Conservation (phyloP, 257 asterid species). For the Solanum boliviense region DNA sequence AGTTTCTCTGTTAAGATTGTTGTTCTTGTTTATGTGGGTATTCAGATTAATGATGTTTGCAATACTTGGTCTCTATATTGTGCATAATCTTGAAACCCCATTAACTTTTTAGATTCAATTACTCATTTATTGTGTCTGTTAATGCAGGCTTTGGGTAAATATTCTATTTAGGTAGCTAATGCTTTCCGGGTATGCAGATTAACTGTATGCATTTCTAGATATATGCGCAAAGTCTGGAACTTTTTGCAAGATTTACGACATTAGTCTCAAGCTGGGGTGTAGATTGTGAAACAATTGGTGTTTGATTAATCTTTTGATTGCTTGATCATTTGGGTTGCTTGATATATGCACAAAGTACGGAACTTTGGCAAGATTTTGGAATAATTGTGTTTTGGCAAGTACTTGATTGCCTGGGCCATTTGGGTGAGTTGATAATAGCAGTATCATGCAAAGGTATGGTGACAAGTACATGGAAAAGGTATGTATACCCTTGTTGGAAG, state of each 20-base stretch:
- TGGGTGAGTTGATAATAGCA: conserved; percentile 1
- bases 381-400: conserved; percentile 4
- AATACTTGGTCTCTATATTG: conserved; percentile 2
- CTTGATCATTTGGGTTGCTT: not conserved
- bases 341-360: conserved; percentile 16
- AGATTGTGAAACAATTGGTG: not conserved
- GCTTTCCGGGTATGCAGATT: not conserved
- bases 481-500: conserved; percentile 65
- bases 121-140: not conserved
- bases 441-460: conserved; percentile 51
- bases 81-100: not conserved
- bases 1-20: not conserved
- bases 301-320: not conserved
- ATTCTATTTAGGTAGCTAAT: not conserved
- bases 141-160: not conserved
- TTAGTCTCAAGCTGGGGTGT: not conserved
- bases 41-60: not conserved
- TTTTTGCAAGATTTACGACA: not conserved
- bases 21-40: not conserved
- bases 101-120: not conserved
- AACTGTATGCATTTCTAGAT: not conserved
- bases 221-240: not conserved
- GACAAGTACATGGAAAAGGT: conserved; percentile 45
- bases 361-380: conserved; percentile 19
- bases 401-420: conserved; percentile 14